Conservation (phyloP, 768 basidiomycete genomes). For the Boletellus ananas region DNA sequence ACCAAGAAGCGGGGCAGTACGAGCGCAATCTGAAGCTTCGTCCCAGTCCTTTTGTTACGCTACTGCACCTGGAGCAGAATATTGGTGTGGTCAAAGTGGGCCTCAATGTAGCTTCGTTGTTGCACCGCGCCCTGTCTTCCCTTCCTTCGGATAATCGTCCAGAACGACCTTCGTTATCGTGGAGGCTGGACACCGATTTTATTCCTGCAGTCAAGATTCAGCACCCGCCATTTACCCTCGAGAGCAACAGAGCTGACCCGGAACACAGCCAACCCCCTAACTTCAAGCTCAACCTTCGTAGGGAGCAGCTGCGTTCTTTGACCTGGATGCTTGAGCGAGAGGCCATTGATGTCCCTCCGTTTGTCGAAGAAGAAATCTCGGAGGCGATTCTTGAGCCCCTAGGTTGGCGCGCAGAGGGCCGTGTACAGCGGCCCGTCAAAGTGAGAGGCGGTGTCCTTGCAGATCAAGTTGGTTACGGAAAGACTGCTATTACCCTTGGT, state of each 20-base stretch:
- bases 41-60: slow-evolving; percentile 83
- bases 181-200: slow-evolving; percentile 81
- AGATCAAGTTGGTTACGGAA: slow-evolving; percentile 96
- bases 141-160: slow-evolving; percentile 57
- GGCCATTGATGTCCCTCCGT: slow-evolving; percentile 56
- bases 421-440: slow-evolving; percentile 70
- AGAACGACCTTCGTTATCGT: slow-evolving; percentile 54
- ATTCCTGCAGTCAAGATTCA: slow-evolving; percentile 56
- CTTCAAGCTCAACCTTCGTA: slow-evolving; percentile 69
- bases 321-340: slow-evolving; percentile 92
- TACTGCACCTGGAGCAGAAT: slow-evolving; percentile 63
- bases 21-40: slow-evolving; percentile 85
- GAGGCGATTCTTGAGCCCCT: slow-evolving; percentile 83
- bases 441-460: slow-evolving; percentile 90
- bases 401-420: slow-evolving; percentile 93
- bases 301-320: slow-evolving; percentile 85
- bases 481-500: slow-evolving; percentile 91
- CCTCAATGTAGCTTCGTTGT: slow-evolving; percentile 80
- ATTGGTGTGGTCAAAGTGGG: slow-evolving; percentile 77
- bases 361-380: slow-evolving; percentile 91
- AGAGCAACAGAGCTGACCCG: slow-evolving; percentile 71
- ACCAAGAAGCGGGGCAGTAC: slow-evolving; percentile 82
- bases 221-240: slow-evolving; percentile 62
- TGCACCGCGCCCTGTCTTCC: slow-evolving; percentile 81
- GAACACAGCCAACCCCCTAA: slow-evolving; percentile 73